Conservation (phyloP, 148 eudicot species). For the Rhododendron ovatum region DNA sequence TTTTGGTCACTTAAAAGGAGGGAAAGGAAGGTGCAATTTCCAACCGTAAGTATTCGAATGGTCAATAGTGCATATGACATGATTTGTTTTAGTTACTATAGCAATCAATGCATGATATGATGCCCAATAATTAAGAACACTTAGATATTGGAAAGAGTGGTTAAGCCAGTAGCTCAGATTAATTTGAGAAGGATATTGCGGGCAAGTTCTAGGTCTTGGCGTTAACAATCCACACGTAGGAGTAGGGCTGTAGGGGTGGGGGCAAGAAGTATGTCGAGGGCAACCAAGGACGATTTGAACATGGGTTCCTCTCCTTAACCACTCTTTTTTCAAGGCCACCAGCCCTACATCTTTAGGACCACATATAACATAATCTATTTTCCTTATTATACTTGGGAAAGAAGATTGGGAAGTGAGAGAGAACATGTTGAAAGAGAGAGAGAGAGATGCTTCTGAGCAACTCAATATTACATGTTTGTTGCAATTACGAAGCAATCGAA, state of each 20-base stretch:
- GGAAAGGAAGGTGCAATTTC: too few species aligned
- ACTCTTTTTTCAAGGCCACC: background rate
- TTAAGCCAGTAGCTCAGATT: background rate
- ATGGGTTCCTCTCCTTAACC: background rate
- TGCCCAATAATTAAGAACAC: background rate
- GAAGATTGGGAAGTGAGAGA: background rate
- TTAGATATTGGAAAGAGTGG: background rate
- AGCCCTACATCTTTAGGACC: background rate
- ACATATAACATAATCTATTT: background rate
- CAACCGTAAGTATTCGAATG: too few species aligned
- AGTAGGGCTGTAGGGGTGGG: background rate
- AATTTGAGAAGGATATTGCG: background rate
- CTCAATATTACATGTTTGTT: constrained; percentile 5
- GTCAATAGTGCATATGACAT: too few species aligned
- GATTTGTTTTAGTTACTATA: too few species aligned
- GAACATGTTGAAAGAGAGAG: background rate
- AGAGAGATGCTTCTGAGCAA: constrained; percentile 12
- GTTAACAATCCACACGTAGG: background rate
- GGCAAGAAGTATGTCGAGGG: background rate
- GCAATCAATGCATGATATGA: background rate
- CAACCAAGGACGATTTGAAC: background rate
- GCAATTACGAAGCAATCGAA: background rate
- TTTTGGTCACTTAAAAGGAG: too few species aligned
- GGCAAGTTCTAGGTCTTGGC: background rate
- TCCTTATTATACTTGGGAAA: background rate